Evolutionary conservation across 495 filamentous ascomycete species (phyloP), one percentile per base, ranked within the genome.

Genomic region (Xylaria castorea): DNA sequence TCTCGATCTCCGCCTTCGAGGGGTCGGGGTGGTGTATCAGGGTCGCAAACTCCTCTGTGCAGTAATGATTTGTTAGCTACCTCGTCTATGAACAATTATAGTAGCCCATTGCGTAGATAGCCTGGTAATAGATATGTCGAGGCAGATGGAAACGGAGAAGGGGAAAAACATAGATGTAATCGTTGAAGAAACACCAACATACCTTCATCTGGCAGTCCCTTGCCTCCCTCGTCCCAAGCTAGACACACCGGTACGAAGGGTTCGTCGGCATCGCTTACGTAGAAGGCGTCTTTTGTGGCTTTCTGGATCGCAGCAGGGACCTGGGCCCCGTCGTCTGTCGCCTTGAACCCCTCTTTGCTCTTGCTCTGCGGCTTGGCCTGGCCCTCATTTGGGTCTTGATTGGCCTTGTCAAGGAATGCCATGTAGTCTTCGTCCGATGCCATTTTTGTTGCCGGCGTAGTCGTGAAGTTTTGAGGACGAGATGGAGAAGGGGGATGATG

Each of bases 331-430:
- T 77, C 74, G 70, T 91, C 83, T 6, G 87, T 84, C 32, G 89
- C 82, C 75, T 89, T 85, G 71, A 88, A 85, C 62, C 80, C 68
- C 46, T 73, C 63, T 38, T 75, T 75, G 25, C 34, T 53, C 32
- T 51, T 40, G 38, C 68, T 71, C 55, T 79, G 75, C 16, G 77
- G 48, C 42, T 79, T 75, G 20, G 79, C 74, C 20, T 76, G 70
- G 12, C 87, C 85, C 22, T 81, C 84, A 70, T 85, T 83, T 22
- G 88, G 88, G 78, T 92, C 89, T 77, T 88, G 81, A 82, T 95
- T 96, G 53, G 93, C 94, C 81, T 95, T 94, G 80, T 96, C 84
- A 63, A 97, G 85, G 79, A 97, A 97, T 75, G 89, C 83, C 80
- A 88, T 85, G 85, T 97, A 97, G 74, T 90, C 90, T 63, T 92